Conservation (phyloP, 192 early-diverging fungal species). For the Cladochytrium replicatum region DNA sequence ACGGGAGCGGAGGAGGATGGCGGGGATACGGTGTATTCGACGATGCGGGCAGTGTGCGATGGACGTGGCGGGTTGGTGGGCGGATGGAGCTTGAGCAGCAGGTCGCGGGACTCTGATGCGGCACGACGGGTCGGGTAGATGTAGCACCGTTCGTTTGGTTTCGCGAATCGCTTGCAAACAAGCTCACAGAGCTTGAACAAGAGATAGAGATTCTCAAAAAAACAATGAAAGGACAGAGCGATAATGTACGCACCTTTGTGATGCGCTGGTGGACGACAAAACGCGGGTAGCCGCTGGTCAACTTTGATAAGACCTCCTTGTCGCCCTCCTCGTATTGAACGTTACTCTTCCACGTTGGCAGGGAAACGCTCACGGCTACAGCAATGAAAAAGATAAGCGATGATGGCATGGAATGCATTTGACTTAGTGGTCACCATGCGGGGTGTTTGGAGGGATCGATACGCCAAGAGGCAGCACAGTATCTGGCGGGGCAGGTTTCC, state of each 20-base stretch:
- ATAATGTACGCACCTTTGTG: slow-evolving; percentile 41
- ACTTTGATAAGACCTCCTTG: slow-evolving; percentile 50
- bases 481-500: no score
- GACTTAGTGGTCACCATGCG: slow-evolving; percentile 10
- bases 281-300: slow-evolving; percentile 85
- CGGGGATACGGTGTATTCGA: slow-evolving; percentile 52
- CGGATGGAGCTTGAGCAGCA: slow-evolving; percentile 20
- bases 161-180: slow-evolving; percentile 36
- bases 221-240: neutral
- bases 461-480: slow-evolving; percentile 40
- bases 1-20: slow-evolving; percentile 26
- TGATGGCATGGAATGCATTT: slow-evolving; percentile 42
- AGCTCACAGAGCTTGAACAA: slow-evolving; percentile 17
- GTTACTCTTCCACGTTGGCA: slow-evolving; percentile 86
- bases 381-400: neutral
- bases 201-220: slow-evolving; percentile 3
- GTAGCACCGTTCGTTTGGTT: slow-evolving; percentile 53
- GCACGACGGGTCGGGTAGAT: slow-evolving; percentile 62
- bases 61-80: slow-evolving; percentile 3
- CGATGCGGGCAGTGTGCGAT: slow-evolving; percentile 39
- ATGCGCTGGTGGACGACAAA: slow-evolving; percentile 75
- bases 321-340: slow-evolving; percentile 88
- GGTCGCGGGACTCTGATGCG: slow-evolving; percentile 58
- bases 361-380: slow-evolving; percentile 77
- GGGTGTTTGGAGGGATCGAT: slow-evolving; percentile 47